Evolutionary conservation across 1,284 basidiomycete species (phyloP).

Genomic region (Melampsora abietis-canadensis): DNA sequence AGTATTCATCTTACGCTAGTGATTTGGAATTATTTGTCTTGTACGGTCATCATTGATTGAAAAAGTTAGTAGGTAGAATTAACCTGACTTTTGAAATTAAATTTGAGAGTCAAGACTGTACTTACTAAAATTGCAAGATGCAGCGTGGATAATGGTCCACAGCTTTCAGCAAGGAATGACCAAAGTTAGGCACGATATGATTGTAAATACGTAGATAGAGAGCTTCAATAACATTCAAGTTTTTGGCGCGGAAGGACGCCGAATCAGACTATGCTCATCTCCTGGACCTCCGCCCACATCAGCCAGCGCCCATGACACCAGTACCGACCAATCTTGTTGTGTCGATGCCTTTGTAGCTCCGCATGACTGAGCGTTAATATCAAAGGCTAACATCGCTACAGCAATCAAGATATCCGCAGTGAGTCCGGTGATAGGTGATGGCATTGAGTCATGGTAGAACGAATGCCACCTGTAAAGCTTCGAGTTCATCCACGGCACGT

Average conservation of each 20-base stretch:
- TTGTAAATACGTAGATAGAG: too few species aligned
- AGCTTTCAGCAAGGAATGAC: too few species aligned
- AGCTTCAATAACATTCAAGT: not conserved
- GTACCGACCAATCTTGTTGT: conserved; percentile 22
- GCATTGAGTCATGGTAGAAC: conserved; percentile 6
- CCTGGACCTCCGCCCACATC: conserved; percentile 1
- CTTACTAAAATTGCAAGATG: too few species aligned
- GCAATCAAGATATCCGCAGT: conserved; percentile 36
- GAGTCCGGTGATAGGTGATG: conserved; percentile 23
- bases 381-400: not conserved
- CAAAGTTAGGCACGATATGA: too few species aligned
- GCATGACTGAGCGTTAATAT: not conserved
- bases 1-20: too few species aligned
- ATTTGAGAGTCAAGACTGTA: too few species aligned
- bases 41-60: too few species aligned
- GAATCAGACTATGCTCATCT: conserved; percentile 16
- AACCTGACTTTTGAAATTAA: too few species aligned
- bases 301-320: conserved; percentile 20
- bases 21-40: too few species aligned
- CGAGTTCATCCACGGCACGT: conserved; percentile 25
- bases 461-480: conserved; percentile 27
- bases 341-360: not conserved
- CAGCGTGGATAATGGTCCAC: too few species aligned
- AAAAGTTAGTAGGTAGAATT: too few species aligned
- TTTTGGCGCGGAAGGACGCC: not conserved